A percentile compares a stretch with the other conserved stretches of the same genome.
Conservation (phyloP, 345 rosid genomes). For the Kandelia obovata region DNA sequence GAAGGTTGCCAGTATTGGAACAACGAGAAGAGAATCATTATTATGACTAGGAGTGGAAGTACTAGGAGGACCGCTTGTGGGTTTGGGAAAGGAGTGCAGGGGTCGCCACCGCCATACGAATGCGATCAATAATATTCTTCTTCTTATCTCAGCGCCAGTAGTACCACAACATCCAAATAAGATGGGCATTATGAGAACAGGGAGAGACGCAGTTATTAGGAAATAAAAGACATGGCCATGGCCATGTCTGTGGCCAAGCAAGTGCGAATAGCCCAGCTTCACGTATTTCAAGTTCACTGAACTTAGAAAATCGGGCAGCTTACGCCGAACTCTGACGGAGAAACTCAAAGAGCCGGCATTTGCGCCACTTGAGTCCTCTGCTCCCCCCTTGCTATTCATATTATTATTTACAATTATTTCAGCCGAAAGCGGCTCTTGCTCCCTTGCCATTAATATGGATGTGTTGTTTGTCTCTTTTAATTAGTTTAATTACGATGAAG, state of each 20-base stretch:
- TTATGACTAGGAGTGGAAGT: too few species aligned
- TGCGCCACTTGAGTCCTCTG: constrained; percentile 30
- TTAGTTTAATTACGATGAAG: too few species aligned
- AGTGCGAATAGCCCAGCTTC: constrained; percentile 57
- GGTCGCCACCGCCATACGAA: constrained; percentile 11
- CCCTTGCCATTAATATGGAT: constrained; percentile 24
- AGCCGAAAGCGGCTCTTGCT: constrained; percentile 31
- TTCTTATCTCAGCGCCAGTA: constrained; percentile 24
- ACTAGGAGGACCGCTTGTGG: too few species aligned
- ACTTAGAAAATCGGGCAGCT: constrained; percentile 48
- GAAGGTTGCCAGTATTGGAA: too few species aligned
- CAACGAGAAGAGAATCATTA: too few species aligned
- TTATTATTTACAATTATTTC: constrained; percentile 35
- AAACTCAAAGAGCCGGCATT: constrained; percentile 42
- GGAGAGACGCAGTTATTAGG: constrained; percentile 18
- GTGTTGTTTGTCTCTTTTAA: too few species aligned
- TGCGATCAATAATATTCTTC: constrained; percentile 23
- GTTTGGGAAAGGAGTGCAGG: not conserved
- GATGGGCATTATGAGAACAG: constrained; percentile 33
- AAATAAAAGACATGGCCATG: constrained; percentile 30
- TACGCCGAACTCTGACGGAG: constrained; percentile 39
- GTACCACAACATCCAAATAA: not conserved
- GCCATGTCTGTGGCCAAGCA: constrained; percentile 22
- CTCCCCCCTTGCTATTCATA: constrained; percentile 25
- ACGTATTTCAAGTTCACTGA: constrained; percentile 60